A percentile compares a stretch with the other conserved stretches of the same genome.
These are phyloP conservation scores for Coniophora puteana DNA, from an alignment of 1,284 basidiomycete species.

Conservation along the genomic window DNA sequence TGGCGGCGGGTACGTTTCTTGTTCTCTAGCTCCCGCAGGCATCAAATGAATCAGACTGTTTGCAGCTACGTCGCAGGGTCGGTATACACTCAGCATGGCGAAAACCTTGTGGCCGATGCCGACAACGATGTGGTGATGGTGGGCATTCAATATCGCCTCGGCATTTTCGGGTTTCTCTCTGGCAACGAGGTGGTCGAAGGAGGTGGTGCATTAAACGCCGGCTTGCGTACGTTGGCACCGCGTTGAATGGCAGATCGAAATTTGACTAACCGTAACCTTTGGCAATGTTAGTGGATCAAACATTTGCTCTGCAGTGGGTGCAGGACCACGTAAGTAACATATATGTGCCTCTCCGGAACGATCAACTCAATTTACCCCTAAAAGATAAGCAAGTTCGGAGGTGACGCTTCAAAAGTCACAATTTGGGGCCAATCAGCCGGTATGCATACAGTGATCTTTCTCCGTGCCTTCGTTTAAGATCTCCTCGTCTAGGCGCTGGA, in stretches of 20 bases:
- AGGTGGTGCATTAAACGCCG: constrained; percentile 26
- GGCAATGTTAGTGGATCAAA: constrained; percentile 33
- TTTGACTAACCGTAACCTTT: background rate
- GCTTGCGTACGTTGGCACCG: constrained; percentile 18
- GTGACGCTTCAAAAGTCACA: constrained; percentile 17
- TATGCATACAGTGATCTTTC: background rate
- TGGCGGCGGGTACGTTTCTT: background rate
- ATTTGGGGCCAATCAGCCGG: constrained; percentile 23
- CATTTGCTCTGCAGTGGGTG: constrained; percentile 40
- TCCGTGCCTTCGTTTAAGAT: background rate
- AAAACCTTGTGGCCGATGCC: background rate
- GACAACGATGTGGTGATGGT: background rate
- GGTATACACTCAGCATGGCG: background rate
- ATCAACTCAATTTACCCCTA: background rate
- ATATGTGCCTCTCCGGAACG: background rate
- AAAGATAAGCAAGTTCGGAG: constrained; percentile 4
- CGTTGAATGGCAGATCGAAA: background rate
- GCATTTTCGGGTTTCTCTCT: constrained; percentile 19
- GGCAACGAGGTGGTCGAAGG: constrained; percentile 21
- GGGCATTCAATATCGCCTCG: background rate
- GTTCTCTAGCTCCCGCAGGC: background rate
- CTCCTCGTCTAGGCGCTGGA: constrained; percentile 13
- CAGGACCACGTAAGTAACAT: constrained; percentile 29
- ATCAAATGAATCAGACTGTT: background rate
- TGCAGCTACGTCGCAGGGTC: constrained; percentile 2